A percentile compares a stretch with the other conserved stretches of the same genome.
phyloP scores from a whole-genome alignment of 306 rosid species.

The Dryas alaskensis region DNA sequence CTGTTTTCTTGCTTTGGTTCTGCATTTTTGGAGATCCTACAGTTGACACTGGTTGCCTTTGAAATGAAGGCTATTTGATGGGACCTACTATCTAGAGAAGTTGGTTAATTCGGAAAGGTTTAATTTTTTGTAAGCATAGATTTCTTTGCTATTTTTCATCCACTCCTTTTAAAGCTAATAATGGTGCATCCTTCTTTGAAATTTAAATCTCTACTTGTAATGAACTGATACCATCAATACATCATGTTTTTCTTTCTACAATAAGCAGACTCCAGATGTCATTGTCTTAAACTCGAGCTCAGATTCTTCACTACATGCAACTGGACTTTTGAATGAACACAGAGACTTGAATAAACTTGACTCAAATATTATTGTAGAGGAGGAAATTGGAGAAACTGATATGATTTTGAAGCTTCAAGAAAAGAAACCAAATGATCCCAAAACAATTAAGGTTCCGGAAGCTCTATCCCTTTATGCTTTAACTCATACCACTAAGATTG shows the following conservation, averaged over 20 bases:
- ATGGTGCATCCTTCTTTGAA: background rate
- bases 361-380: slow-evolving; percentile 27
- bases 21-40: background rate
- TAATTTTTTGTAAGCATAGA: too few species aligned
- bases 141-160: background rate
- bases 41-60: background rate
- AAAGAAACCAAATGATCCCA: slow-evolving; percentile 27
- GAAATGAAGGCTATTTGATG: too few species aligned
- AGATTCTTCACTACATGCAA: slow-evolving; percentile 24
- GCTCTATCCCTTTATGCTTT: slow-evolving; percentile 11
- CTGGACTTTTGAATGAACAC: slow-evolving; percentile 4
- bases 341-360: slow-evolving; percentile 15
- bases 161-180: background rate
- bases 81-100: too few species aligned
- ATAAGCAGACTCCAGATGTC: slow-evolving; percentile 31
- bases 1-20: background rate
- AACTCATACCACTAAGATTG: slow-evolving; percentile 10
- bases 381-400: slow-evolving; percentile 29
- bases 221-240: background rate
- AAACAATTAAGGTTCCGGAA: slow-evolving; percentile 37
- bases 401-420: slow-evolving; percentile 31
- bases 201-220: slow-evolving; percentile 10
- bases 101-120: too few species aligned
- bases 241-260: slow-evolving; percentile 20
- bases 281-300: slow-evolving; percentile 22